A percentile compares a stretch with the other conserved stretches of the same genome.
These are phyloP conservation scores for Skeletonema grethae DNA, from an alignment of 108 stramenopile genomes.

Conservation along the genomic window DNA sequence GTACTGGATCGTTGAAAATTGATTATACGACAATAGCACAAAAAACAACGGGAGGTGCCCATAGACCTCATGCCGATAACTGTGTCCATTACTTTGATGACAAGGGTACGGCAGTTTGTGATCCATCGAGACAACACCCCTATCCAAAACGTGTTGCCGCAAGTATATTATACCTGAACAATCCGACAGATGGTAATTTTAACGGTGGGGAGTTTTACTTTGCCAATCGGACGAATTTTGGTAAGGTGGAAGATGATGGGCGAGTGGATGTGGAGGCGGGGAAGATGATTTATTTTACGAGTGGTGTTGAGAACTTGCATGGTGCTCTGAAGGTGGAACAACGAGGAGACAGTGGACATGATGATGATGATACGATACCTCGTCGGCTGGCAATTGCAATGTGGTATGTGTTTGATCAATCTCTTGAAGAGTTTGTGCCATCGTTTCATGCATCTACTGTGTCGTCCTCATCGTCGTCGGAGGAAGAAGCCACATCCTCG, in stretches of 20 bases:
- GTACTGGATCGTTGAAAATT: conserved; percentile 42
- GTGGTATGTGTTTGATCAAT: conserved; percentile 44
- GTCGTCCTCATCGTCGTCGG: too few species aligned
- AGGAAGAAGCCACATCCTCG: not conserved
- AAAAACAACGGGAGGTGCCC: conserved; percentile 41
- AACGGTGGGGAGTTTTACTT: conserved; percentile 39
- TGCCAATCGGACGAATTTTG: conserved; percentile 33
- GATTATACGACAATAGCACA: conserved; percentile 51
- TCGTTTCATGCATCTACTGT: conserved; percentile 6
- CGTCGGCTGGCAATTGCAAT: conserved; percentile 45
- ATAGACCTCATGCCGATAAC: conserved; percentile 52
- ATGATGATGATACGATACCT: not conserved
- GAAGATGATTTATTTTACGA: conserved; percentile 49
- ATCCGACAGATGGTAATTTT: conserved; percentile 29
- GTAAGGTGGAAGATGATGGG: conserved; percentile 17
- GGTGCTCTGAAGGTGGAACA: conserved; percentile 41
- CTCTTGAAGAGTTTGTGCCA: conserved; percentile 30
- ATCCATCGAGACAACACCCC: conserved; percentile 29
- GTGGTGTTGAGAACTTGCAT: conserved; percentile 49
- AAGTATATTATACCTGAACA: conserved; percentile 39
- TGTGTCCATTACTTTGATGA: conserved; percentile 48
- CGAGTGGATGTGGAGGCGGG: conserved; percentile 19
- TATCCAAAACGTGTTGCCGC: conserved; percentile 39
- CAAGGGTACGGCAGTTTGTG: conserved; percentile 17
- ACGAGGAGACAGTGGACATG: not conserved